Conservation (phyloP, 2,329 filamentous ascomycete genomes). For the Botrytis cinerea region DNA sequence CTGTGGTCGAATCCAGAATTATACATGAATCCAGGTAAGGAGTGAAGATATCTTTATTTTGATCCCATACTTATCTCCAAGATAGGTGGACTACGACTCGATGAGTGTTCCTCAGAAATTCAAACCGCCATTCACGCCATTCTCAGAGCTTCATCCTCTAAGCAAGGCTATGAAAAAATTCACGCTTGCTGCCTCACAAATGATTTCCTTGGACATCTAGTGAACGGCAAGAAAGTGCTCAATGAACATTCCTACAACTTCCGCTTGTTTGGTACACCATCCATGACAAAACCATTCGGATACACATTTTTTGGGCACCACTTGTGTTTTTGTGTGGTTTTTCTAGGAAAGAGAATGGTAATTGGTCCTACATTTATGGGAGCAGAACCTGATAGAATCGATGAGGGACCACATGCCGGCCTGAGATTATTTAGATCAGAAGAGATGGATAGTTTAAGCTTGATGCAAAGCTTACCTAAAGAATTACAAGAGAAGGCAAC, state of each 20-base stretch:
- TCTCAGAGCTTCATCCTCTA: constrained; percentile 35
- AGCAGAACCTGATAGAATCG: constrained; percentile 67
- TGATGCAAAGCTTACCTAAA: constrained; percentile 39
- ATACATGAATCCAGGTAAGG: constrained; percentile 38
- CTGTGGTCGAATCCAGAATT: constrained; percentile 41
- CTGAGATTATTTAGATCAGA: constrained; percentile 35
- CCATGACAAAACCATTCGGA: constrained; percentile 34
- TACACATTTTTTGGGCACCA: constrained; percentile 68
- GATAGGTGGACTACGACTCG: constrained; percentile 37
- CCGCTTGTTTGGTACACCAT: constrained; percentile 36
- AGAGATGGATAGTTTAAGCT: constrained; percentile 36
- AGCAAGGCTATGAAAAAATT: constrained; percentile 37
- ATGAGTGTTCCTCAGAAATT: constrained; percentile 34
- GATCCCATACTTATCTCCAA: neutral
- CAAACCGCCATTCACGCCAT: constrained; percentile 35
- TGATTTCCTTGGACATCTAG: constrained; percentile 37
- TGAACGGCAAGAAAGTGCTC: constrained; percentile 37
- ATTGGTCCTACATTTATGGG: constrained; percentile 77
- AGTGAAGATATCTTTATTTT: too few relatives aligned
- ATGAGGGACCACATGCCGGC: constrained; percentile 38
- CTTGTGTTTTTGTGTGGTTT: constrained; percentile 70
- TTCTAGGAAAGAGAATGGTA: constrained; percentile 65
- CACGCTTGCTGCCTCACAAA: constrained; percentile 38
- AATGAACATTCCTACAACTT: constrained; percentile 40
- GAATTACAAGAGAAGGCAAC: constrained; percentile 39